Evolutionary conservation across 176 grass and related monocot species (phyloP), one percentile per base, ranked within the genome.

Genomic region (Carex myosuroides): DNA sequence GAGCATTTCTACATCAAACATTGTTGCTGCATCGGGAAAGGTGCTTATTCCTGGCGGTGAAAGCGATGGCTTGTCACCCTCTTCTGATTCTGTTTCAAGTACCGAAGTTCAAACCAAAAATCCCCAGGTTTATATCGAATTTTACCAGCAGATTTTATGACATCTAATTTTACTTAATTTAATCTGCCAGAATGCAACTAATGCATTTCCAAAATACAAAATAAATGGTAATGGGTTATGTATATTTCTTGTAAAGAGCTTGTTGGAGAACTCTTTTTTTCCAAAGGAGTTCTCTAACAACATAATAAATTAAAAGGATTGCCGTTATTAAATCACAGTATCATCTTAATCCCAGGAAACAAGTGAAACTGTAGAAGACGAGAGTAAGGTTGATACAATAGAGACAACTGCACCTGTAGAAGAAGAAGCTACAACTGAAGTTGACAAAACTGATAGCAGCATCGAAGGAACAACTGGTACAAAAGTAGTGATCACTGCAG

Each of bases 21-120:
- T 66, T 29, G 87, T 81, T 8, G 71, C 58, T 14, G 59, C 87
- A 37, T 88, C 87, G 6, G 39, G 87, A 64, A 81, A 90, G 81
- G 89, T 88, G 87, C 85, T 91, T 63, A 84, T 93, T 85, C 87
- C 95, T 5, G 87, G 87, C 46, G 87, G 87, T 24, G 85, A 89
- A 80, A 90, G 69, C n/a, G 90, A 87, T 44, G 88, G 86, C 14
- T 44, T 81, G 4, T 3, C 85, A 53, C 59, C 85, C 6, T 87
- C 87, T 13, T 65, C 81, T 0, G 81, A 29, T 42, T 71, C 88
- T n/a, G 60, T 52, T 37, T 18, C 54, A 3, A 86, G 58, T 10
- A 44, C 57, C 37, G 35, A 41, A 64, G 39, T 16, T 84, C 33
- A 69, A 66, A 85, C 88, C 1, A 71, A 86, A 76, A 79, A 87